phyloP scores from a whole-genome alignment of 495 filamentous ascomycete genomes.

The Parathielavia appendiculata region DNA sequence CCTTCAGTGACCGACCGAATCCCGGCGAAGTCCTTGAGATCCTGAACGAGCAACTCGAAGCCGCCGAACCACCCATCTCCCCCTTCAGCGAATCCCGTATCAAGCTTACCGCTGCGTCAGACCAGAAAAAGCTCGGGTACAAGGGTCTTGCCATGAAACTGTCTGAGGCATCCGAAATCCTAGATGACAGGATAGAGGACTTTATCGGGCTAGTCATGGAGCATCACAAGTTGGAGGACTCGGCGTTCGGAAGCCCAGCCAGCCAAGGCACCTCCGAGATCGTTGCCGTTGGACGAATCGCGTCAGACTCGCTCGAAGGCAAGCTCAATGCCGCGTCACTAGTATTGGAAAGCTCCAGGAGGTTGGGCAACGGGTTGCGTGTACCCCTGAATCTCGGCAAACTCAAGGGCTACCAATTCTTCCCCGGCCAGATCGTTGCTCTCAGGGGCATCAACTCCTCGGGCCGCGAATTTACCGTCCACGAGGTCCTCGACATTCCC shows the following conservation, averaged over 20 bases:
- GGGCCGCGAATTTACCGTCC: constrained; percentile 76
- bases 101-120: constrained; percentile 72
- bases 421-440: constrained; percentile 91
- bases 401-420: constrained; percentile 71
- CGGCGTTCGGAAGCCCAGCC: constrained; percentile 82
- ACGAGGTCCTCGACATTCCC: constrained; percentile 68
- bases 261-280: constrained; percentile 79
- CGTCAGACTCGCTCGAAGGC: constrained; percentile 76
- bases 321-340: constrained; percentile 78
- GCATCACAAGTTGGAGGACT: constrained; percentile 68
- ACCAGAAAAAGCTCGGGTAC: constrained; percentile 84
- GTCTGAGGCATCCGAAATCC: constrained; percentile 82
- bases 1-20: constrained; percentile 67
- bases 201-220: constrained; percentile 68
- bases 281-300: constrained; percentile 84
- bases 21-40: constrained; percentile 77
- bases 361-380: constrained; percentile 75
- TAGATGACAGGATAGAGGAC: constrained; percentile 92
- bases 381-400: constrained; percentile 72
- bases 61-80: constrained; percentile 64
- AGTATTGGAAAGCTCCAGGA: constrained; percentile 78
- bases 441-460: constrained; percentile 80
- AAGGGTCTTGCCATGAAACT: constrained; percentile 91
- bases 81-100: constrained; percentile 72
- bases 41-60: constrained; percentile 68